These are phyloP conservation scores for Ganoderma meredithae DNA, from an alignment of 1,284 basidiomycete species.

Conservation along the genomic window DNA sequence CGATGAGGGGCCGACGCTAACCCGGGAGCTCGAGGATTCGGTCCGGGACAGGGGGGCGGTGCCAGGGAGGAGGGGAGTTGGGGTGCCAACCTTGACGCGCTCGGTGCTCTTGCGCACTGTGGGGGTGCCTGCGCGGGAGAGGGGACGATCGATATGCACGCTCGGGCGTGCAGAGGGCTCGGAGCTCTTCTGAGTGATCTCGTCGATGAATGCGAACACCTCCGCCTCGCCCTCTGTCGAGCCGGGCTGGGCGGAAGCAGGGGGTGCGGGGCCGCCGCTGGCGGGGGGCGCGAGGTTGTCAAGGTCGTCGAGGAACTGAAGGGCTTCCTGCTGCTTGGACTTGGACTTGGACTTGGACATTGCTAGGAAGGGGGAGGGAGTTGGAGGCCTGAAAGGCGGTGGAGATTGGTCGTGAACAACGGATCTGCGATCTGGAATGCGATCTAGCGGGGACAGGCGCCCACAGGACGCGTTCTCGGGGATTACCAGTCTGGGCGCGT, in stretches of 20 bases:
- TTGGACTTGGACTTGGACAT: conserved; percentile 74
- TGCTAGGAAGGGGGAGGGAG: background rate
- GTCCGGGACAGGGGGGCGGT: conserved; percentile 46
- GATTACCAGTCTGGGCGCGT: background rate
- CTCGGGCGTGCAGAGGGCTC: conserved; percentile 69
- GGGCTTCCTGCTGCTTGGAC: conserved; percentile 89
- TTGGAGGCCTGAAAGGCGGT: conserved; percentile 1
- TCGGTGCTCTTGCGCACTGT: conserved; percentile 80
- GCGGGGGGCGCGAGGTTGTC: conserved; percentile 69
- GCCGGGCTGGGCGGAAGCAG: conserved; percentile 27
- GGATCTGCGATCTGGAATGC: background rate
- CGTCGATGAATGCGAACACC: conserved; percentile 92
- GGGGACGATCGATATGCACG: conserved; percentile 62
- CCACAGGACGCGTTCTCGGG: conserved; percentile 9
- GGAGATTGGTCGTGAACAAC: background rate
- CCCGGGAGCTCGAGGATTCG: conserved; percentile 39
- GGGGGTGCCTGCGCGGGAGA: conserved; percentile 74
- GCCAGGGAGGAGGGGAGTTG: conserved; percentile 45
- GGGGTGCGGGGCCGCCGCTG: conserved; percentile 26
- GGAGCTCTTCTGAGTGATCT: conserved; percentile 89
- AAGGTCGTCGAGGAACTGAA: conserved; percentile 90
- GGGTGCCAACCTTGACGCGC: conserved; percentile 70
- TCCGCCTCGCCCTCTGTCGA: conserved; percentile 71
- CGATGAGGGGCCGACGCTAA: conserved; percentile 37
- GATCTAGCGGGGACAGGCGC: background rate